phyloP scores from a whole-genome alignment of 441 rosid genomes.

The Corymbia calophylla region DNA sequence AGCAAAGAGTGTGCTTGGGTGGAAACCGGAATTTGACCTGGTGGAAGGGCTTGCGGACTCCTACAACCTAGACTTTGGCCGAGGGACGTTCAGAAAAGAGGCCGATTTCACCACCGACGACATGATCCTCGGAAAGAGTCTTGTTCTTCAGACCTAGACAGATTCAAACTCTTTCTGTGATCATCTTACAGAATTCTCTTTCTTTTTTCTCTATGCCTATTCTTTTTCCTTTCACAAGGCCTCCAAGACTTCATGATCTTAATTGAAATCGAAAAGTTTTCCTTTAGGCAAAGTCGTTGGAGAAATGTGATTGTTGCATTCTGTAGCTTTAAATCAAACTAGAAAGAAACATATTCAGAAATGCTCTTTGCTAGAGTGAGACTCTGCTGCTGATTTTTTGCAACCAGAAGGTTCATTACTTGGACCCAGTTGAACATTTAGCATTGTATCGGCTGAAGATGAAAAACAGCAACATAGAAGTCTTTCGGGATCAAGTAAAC shows the following conservation, averaged over 20 bases:
- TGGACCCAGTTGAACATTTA: not conserved
- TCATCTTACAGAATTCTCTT: not conserved
- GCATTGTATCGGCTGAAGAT: not conserved
- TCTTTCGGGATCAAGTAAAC: not conserved
- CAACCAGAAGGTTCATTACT: not conserved
- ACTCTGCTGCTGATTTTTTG: not conserved
- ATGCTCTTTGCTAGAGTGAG: not conserved
- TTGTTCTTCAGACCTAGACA: slow-evolving; percentile 55
- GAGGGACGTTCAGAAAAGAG: slow-evolving; percentile 81
- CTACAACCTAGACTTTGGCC: slow-evolving; percentile 84
- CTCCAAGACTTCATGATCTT: not conserved
- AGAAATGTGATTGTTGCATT: not conserved
- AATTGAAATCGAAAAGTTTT: not conserved
- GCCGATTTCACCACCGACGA: slow-evolving; percentile 92
- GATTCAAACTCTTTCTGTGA: not conserved
- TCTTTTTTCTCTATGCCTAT: not conserved
- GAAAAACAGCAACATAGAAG: not conserved
- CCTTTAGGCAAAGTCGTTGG: not conserved
- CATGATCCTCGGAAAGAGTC: slow-evolving; percentile 67
- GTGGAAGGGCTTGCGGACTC: slow-evolving; percentile 89
- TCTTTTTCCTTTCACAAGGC: not conserved
- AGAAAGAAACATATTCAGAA: not conserved
- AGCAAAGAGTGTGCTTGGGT: slow-evolving; percentile 74
- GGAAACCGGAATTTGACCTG: slow-evolving; percentile 67
- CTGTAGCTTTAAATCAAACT: not conserved